Base-by-base conservation (phyloP, 805 yeast genomes). In the Cyberlindnera amylophila region DNA sequence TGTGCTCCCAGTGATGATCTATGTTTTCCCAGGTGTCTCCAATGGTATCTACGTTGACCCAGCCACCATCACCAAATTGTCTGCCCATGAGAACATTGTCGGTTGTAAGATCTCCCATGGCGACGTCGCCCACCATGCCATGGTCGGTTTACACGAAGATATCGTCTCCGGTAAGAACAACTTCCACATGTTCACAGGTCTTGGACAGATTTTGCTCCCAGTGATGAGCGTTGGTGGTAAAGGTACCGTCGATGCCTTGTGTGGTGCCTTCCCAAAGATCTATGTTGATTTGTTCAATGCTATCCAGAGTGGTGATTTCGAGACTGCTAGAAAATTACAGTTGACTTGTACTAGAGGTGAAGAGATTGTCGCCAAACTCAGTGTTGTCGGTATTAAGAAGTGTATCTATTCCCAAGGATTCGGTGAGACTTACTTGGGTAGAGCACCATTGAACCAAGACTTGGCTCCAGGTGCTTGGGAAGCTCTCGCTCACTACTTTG, bases 51-150 rank as follows among this genome's bases (percentile, higher is more conserved):
- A 49, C 36, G 56, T 69, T 38, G 55, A 54, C 14, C 67, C 71
- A 6, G 52, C 52, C 17, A 66, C 73, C 14, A 57, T 68, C 35
- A 53, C 57, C 19, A 53, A 55, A 32, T 58, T 71, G 17, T 59
- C 71, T 2, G 37, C 44, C 6, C 73, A 70, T 48, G 60, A 63
- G 45, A 70, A 71, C 44, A 64, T 71, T 47, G 71, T 75, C 23
- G 81, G 82, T 15, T 64, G 71, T 49, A 77, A 77, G 59, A 60
- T 75, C 47, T 69, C 79, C 6, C 75, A 75, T 54, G 74, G 71
- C 26, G 75, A 77, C 53, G 68, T 75, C 29, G 63, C 76, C 17
- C 68, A 67, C 38, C 72, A 72, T 52, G 63, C 71, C 21, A 58
- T 70, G 45, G 62, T 76, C 32, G 75, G 75, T 1, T 60, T 66